These are phyloP conservation scores for Neofusicoccum ribis DNA, from an alignment of 2,329 filamentous ascomycete species.

Conservation along the genomic window DNA sequence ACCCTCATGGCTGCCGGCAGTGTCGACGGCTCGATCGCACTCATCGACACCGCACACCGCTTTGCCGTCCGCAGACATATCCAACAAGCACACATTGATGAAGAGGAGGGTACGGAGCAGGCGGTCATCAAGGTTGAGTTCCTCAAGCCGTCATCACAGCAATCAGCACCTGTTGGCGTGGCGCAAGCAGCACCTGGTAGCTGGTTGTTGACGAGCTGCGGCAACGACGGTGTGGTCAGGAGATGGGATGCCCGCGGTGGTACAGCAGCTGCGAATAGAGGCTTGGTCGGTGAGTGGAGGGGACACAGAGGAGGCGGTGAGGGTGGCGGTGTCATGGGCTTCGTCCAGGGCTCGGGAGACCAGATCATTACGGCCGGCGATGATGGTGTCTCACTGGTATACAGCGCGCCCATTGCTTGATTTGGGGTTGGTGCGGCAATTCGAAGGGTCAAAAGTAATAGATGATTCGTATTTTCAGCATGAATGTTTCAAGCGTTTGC, in stretches of 20 bases:
- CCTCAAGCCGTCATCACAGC: constrained; percentile 49
- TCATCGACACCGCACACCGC: constrained; percentile 83
- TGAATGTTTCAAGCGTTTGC: too few relatives aligned
- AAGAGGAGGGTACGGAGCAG: constrained; percentile 65
- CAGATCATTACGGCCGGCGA: constrained; percentile 84
- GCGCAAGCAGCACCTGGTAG: constrained; percentile 33
- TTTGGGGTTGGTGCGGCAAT: background rate
- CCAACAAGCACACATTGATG: constrained; percentile 70
- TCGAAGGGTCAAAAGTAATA: background rate
- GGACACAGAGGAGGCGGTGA: constrained; percentile 84
- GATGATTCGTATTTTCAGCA: background rate
- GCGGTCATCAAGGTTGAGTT: constrained; percentile 94
- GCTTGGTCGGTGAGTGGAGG: constrained; percentile 82
- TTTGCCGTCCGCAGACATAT: constrained; percentile 87
- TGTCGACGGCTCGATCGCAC: constrained; percentile 69
- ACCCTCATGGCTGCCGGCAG: constrained; percentile 63
- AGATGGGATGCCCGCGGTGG: constrained; percentile 81
- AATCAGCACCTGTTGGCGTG: background rate
- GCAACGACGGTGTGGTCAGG: constrained; percentile 87
- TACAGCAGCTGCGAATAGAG: constrained; percentile 65
- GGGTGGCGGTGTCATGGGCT: constrained; percentile 84
- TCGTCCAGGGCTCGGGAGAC: constrained; percentile 62
- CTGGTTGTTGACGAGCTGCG: constrained; percentile 83
- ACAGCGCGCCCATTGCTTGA: constrained; percentile 46
- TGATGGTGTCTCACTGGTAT: constrained; percentile 70